Evolutionary conservation across 2,329 filamentous ascomycete genomes (phyloP), one percentile per base, ranked within the genome.

Genomic region (Ceratocystis alfenasii): DNA sequence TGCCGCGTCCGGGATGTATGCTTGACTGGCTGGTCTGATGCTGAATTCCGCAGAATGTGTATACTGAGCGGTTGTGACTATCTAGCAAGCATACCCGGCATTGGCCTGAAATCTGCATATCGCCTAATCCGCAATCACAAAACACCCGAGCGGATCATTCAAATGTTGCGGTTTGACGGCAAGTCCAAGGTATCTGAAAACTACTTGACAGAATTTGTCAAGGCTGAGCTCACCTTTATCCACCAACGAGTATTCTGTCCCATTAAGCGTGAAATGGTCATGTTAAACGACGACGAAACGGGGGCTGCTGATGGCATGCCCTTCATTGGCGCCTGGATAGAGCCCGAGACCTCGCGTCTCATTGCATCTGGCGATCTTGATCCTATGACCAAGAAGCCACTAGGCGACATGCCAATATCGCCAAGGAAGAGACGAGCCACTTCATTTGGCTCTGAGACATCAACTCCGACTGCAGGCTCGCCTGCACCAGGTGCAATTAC

Each of bases 11-110:
- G 89, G 62, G 94, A 96, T 70, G 82, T 97, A 62, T 95, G 88
- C 65, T 77, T 99, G 50, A 87, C 90, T 3, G 93, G 92, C 6
- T 99, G 93, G 93, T 88, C 89, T 1, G 93, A 97, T 74, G 80
- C 81, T 8, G 90, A 96, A 70, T 99, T 99, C 71, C 84, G 94
- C 67, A 86, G 86, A 64, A 99, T 99, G 94, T 90, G 92, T 50
- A 99, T 99, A 70, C 77, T 99, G 68, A 96, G 91, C 73, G 94
- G 94, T 6, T 99, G 94, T 73, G 94, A 99, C 74, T 99, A 99
- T 74, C 81, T 97, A n/a, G 79, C 87, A 1, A 88, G 88, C 67
- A 89, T 99, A 68, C 87, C 85, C 66, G 88, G 88, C 63, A 85
- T 99, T 75, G 94, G 94, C 0, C 75, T 99, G 66, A 97, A 96